phyloP scores from a whole-genome alignment of 1,284 basidiomycete species.

The Limonomyces culmigenus region DNA sequence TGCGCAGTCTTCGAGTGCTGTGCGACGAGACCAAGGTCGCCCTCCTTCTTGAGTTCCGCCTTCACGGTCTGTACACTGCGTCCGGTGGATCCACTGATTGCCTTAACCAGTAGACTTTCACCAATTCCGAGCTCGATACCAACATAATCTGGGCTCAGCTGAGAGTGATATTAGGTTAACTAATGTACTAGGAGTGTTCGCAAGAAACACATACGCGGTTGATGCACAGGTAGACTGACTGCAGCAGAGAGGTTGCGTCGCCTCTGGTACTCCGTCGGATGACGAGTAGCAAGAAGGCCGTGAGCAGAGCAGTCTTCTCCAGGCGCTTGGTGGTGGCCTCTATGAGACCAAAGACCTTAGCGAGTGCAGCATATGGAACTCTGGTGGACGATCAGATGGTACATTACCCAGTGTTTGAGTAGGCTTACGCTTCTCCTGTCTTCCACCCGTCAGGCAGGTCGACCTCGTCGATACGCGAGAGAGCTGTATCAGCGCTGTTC shows the following conservation, averaged over 20 bases:
- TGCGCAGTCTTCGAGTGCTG: constrained; percentile 90
- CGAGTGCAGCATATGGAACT: constrained; percentile 86
- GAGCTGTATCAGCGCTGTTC: constrained; percentile 51
- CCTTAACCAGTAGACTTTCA: constrained; percentile 88
- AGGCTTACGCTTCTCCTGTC: constrained; percentile 62
- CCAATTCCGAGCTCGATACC: constrained; percentile 96
- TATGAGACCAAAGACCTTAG: constrained; percentile 79
- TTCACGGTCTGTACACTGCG: constrained; percentile 74
- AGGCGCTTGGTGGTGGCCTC: constrained; percentile 93
- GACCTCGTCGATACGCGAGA: constrained; percentile 50
- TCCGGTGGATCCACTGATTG: constrained; percentile 90
- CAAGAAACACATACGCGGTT: constrained; percentile 62
- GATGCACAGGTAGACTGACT: constrained; percentile 92
- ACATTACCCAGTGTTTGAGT: neutral
- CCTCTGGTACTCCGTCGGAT: constrained; percentile 68
- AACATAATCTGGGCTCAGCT: constrained; percentile 92
- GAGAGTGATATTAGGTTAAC: too few species aligned
- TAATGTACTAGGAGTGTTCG: constrained; percentile 3
- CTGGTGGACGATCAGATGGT: constrained; percentile 22
- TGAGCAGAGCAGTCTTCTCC: constrained; percentile 84
- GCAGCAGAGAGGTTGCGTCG: constrained; percentile 59
- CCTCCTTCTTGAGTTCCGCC: constrained; percentile 84
- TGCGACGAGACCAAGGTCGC: constrained; percentile 91
- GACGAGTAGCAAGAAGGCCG: constrained; percentile 78
- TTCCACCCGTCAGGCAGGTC: constrained; percentile 81